These are phyloP conservation scores for Ilex asprella DNA, from an alignment of 257 asterid species.

Conservation along the genomic window DNA sequence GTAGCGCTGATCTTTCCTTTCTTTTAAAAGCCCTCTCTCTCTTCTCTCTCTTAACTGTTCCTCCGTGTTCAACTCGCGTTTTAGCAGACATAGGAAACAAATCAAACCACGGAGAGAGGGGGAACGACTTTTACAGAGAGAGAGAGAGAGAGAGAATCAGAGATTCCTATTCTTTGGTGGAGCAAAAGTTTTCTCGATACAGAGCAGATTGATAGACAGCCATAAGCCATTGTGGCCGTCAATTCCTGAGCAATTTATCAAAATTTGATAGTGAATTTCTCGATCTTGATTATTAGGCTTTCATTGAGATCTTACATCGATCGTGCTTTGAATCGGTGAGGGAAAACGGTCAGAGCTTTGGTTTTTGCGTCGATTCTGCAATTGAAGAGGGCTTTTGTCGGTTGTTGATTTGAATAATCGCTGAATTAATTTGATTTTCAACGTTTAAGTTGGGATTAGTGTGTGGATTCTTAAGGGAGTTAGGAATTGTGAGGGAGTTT, in stretches of 20 bases:
- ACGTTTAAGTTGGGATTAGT: background rate
- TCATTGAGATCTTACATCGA: too few species aligned
- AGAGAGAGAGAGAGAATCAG: constrained; percentile 7
- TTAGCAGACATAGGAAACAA: constrained; percentile 35
- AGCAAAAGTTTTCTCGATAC: too few species aligned
- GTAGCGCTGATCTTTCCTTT: background rate
- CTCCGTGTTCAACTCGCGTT: constrained; percentile 95
- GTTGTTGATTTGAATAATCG: background rate
- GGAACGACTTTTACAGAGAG: constrained; percentile 9
- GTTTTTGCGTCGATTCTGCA: too few species aligned
- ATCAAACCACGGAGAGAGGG: constrained; percentile 23
- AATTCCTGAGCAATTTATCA: too few species aligned
- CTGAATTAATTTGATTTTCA: background rate
- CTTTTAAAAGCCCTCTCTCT: constrained; percentile 12
- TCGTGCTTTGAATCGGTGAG: too few species aligned
- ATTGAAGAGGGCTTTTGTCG: background rate
- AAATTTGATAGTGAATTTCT: too few species aligned
- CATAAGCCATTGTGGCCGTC: too few species aligned
- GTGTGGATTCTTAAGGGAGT: background rate
- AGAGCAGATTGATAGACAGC: too few species aligned
- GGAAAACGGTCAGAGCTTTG: background rate
- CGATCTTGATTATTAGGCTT: too few species aligned
- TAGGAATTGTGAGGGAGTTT: background rate
- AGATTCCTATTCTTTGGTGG: background rate
- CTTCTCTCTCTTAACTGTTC: constrained; percentile 45